Conservation (phyloP, 2,329 filamentous ascomycete species). For the Ilyonectria mors-panacis region DNA sequence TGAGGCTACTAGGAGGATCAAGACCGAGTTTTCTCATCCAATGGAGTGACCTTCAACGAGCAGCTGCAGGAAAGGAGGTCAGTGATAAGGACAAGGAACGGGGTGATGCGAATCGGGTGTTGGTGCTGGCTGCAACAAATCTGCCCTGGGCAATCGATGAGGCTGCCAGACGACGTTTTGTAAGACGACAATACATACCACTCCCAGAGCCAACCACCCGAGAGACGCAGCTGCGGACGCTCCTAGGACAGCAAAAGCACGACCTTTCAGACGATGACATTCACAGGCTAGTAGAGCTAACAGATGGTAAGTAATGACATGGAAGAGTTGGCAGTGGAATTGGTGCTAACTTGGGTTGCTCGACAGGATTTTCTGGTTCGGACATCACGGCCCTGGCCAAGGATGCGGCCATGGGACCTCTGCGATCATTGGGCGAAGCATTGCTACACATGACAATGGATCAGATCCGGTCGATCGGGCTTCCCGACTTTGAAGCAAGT, state of each 20-base stretch:
- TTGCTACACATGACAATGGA: conserved; percentile 94
- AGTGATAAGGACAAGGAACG: conserved; percentile 76
- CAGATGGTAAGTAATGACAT: conserved; percentile 76
- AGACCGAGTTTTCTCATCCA: conserved; percentile 99
- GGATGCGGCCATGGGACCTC: conserved; percentile 96
- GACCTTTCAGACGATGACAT: conserved; percentile 81
- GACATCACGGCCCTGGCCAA: conserved; percentile 98
- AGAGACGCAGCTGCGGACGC: conserved; percentile 81
- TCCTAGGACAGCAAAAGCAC: conserved; percentile 92
- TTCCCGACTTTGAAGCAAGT: conserved; percentile 88
- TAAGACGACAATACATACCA: conserved; percentile 95
- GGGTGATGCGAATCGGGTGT: conserved; percentile 88
- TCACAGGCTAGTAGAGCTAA: conserved; percentile 79
- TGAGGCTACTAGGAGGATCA: conserved; percentile 93
- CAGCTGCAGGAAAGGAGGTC: conserved; percentile 87
- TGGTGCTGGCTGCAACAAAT: conserved; percentile 96
- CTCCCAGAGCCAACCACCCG: conserved; percentile 89
- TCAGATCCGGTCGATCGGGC: conserved; percentile 88
- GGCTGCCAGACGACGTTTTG: conserved; percentile 90
- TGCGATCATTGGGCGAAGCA: conserved; percentile 90
- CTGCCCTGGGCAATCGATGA: conserved; percentile 98
- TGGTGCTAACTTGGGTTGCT: conserved; percentile 16
- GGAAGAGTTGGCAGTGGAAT: not conserved
- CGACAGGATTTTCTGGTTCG: conserved; percentile 93
- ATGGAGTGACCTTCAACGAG: conserved; percentile 94